Percentiles rank a stretch among this genome's conserved stretches.
Evolutionary conservation across 495 filamentous ascomycete species (phyloP).

Genomic region (Talaromyces ruber): DNA sequence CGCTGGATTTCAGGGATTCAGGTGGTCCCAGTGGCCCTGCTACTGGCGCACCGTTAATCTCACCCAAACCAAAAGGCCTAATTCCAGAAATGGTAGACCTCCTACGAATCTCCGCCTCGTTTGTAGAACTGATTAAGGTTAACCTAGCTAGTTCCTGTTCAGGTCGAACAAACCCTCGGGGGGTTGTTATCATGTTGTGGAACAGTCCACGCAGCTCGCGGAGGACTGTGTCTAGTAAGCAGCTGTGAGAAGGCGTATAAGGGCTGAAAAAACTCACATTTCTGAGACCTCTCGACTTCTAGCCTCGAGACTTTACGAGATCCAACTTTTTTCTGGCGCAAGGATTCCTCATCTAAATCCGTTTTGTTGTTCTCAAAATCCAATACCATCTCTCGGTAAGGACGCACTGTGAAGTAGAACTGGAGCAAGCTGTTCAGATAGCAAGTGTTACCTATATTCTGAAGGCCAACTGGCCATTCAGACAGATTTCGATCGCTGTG

Average conservation of each 20-base stretch:
- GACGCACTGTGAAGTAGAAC: constrained; percentile 84
- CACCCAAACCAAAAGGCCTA: constrained; percentile 34
- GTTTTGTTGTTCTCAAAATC: constrained; percentile 60
- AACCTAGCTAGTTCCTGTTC: constrained; percentile 74
- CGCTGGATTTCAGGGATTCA: constrained; percentile 11
- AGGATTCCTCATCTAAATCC: constrained; percentile 48
- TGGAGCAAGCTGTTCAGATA: constrained; percentile 96
- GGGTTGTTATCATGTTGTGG: constrained; percentile 53
- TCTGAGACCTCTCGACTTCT: constrained; percentile 59
- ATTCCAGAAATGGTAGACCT: constrained; percentile 41
- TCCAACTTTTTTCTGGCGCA: constrained; percentile 59
- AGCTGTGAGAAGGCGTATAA: neutral
- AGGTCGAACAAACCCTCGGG: constrained; percentile 49
- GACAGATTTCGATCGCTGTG: constrained; percentile 25
- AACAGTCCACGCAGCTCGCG: constrained; percentile 68
- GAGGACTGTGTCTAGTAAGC: constrained; percentile 42
- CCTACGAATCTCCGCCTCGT: constrained; percentile 48
- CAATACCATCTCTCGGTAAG: constrained; percentile 72
- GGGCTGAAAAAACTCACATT: constrained; percentile 46
- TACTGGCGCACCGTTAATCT: constrained; percentile 43
- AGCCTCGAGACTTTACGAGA: constrained; percentile 46
- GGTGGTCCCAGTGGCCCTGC: constrained; percentile 42
- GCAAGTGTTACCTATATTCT: constrained; percentile 94
- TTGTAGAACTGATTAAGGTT: constrained; percentile 57
- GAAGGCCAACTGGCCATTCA: constrained; percentile 70